Base-by-base conservation (phyloP, 2,329 filamentous ascomycete genomes). In the Sporothrix sp. region DNA sequence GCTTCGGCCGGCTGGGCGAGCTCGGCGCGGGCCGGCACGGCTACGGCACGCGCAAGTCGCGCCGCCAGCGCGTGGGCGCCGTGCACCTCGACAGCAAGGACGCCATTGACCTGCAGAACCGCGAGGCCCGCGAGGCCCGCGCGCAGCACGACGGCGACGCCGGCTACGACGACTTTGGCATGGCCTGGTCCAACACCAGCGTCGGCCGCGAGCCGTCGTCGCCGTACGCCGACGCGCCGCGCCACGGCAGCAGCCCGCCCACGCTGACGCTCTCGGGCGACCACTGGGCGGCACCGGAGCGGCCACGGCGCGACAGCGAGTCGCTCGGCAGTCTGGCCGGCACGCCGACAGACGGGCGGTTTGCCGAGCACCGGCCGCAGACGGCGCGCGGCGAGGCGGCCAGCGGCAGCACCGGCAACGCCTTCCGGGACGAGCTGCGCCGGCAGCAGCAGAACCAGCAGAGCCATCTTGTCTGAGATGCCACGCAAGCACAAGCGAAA, bases 401-500 rank as follows among this genome's bases (percentile, higher is more conserved):
- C 10, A 28, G 9, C 43, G 33, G 38, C 35, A 32, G 60, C 7
- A 57, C 61, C 27, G 56, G 57, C 4, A 77, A 77, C 48, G 61
- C 65, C 6, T 77, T 77, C 61, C 65, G 72, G 1, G 72, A 76
- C 4, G 74, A 78, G 64, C 52, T 77, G 56, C 63, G 59, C 53
- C 68, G 74, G 57, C 73, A 77, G 61, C n/a, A n/a, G n/a, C n/a
- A n/a, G n/a, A 61, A 72, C 56, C 73, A 76, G 61, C 61, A 72
- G 20, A 25, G 44, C 27, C 27, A 46, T 16, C 49, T 51, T 10
- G 11, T 51, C 7, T 40, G 11, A 38, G 16, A 28, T 35, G 11
- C 32, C 32, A 35, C 4, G 32, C 10, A 16, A 8, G n/a, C n/a
- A n/a, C n/a, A n/a, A n/a, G n/a, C n/a, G n/a, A n/a, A n/a, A n/a